These are phyloP conservation scores for Solanum piurae DNA, from an alignment of 257 asterid genomes.

Conservation along the genomic window DNA sequence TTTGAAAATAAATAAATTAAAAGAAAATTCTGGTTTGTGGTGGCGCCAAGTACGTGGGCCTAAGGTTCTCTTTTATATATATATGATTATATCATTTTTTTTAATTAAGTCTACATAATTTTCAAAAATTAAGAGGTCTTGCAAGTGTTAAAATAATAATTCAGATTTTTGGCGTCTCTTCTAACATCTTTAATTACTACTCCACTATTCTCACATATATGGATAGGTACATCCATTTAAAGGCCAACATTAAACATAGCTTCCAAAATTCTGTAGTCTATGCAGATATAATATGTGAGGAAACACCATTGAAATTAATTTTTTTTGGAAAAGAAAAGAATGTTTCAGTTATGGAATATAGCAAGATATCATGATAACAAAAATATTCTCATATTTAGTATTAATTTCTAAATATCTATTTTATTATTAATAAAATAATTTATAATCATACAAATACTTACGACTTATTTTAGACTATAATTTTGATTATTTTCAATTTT, in stretches of 20 bases:
- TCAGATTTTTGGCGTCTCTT: too few relatives aligned
- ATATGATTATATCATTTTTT: too few relatives aligned
- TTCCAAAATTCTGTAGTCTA: not conserved
- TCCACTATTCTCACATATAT: too few relatives aligned
- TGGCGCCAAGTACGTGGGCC: too few relatives aligned
- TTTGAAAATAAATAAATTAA: too few relatives aligned
- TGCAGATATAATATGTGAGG: not conserved
- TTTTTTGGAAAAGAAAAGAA: not conserved
- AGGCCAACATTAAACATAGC: not conserved
- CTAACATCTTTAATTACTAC: too few relatives aligned
- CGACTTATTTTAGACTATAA: not conserved
- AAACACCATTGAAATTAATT: not conserved
- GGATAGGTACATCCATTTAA: not conserved
- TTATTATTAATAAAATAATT: not conserved
- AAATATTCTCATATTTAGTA: not conserved
- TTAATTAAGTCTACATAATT: too few relatives aligned
- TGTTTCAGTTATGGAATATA: not conserved
- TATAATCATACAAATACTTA: not conserved
- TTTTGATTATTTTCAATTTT: not conserved
- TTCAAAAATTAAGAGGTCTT: too few relatives aligned
- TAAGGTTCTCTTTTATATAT: too few relatives aligned
- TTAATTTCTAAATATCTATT: not conserved
- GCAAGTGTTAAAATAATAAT: too few relatives aligned
- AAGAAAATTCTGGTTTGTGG: too few relatives aligned
- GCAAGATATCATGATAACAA: not conserved